phyloP scores from a whole-genome alignment of 2,329 filamentous ascomycete species.

The Dendrostoma leiphaemia region DNA sequence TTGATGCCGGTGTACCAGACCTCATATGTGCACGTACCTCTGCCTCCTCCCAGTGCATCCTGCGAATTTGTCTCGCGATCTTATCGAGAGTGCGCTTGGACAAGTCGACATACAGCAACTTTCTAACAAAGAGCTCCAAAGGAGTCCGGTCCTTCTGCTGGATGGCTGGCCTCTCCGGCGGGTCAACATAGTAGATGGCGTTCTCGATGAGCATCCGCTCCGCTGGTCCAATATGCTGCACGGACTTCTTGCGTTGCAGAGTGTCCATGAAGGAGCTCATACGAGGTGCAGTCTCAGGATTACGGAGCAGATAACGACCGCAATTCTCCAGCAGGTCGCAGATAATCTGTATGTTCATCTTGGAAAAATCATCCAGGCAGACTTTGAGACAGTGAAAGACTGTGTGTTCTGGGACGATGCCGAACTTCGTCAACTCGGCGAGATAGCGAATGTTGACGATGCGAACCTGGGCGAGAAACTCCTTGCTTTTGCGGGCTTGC shows the following conservation, averaged over 20 bases:
- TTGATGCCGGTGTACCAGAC: slow-evolving; percentile 18
- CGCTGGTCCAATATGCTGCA: slow-evolving; percentile 91
- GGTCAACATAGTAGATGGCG: slow-evolving; percentile 96
- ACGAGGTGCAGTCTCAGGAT: slow-evolving; percentile 85
- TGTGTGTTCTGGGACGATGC: slow-evolving; percentile 95
- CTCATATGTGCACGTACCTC: slow-evolving; percentile 54
- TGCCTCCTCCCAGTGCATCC: slow-evolving; percentile 94
- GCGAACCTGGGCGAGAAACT: slow-evolving; percentile 91
- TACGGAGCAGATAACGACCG: slow-evolving; percentile 88
- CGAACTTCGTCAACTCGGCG: slow-evolving; percentile 95
- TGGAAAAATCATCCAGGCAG: slow-evolving; percentile 93
- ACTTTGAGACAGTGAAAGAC: slow-evolving; percentile 99
- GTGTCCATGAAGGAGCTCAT: slow-evolving; percentile 96
- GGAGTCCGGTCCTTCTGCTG: slow-evolving; percentile 95
- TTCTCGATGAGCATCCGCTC: slow-evolving; percentile 99
- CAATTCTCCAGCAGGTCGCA: slow-evolving; percentile 96
- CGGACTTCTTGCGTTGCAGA: slow-evolving; percentile 90
- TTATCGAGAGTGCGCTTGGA: slow-evolving; percentile 93
- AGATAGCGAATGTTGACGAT: slow-evolving; percentile 96
- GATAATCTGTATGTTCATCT: slow-evolving; percentile 99
- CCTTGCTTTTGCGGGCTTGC: slow-evolving; percentile 95
- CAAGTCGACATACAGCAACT: slow-evolving; percentile 89
- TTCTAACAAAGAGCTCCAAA: slow-evolving; percentile 88
- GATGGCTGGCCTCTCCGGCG: slow-evolving; percentile 88
- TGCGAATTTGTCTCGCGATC: slow-evolving; percentile 88